Evolutionary conservation across 2,329 filamentous ascomycete species (phyloP).

Genomic region (Fusarium mundagurra): DNA sequence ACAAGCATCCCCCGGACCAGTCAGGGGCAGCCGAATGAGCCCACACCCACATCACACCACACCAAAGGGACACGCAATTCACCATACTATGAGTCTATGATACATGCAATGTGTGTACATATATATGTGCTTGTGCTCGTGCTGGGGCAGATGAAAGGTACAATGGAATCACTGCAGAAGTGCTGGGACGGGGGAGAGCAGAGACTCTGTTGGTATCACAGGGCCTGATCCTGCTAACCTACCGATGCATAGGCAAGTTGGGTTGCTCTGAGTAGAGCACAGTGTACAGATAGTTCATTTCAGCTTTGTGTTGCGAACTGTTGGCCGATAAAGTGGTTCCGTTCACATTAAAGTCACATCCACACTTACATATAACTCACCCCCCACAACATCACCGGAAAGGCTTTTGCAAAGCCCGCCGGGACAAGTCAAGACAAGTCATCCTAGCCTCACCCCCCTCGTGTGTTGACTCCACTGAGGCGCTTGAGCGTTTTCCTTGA

Average conservation of each 20-base stretch:
- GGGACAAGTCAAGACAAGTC: constrained; percentile 4
- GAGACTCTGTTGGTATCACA: constrained; percentile 17
- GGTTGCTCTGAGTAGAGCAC: background rate
- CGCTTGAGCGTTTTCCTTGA: constrained; percentile 36
- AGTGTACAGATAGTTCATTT: background rate
- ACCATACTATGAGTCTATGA: background rate
- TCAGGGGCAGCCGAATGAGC: constrained; percentile 25
- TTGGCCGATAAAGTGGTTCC: constrained; percentile 25
- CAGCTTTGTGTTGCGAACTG: background rate
- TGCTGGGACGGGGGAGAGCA: constrained; percentile 2
- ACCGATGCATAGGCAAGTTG: background rate
- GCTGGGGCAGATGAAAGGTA: constrained; percentile 1
- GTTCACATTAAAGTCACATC: constrained; percentile 5
- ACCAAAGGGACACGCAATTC: constrained; percentile 8
- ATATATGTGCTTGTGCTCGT: background rate
- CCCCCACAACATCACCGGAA: constrained; percentile 29
- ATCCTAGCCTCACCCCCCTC: constrained; percentile 19
- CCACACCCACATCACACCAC: constrained; percentile 20
- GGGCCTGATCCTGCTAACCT: background rate
- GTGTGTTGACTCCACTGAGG: constrained; percentile 31
- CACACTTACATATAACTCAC: constrained; percentile 3
- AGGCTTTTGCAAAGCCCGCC: constrained; percentile 21
- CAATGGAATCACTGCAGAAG: constrained; percentile 11
- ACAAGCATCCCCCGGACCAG: constrained; percentile 27
- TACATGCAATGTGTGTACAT: background rate